Base-by-base conservation (phyloP, 306 rosid genomes). In the Begonia loranthoides region DNA sequence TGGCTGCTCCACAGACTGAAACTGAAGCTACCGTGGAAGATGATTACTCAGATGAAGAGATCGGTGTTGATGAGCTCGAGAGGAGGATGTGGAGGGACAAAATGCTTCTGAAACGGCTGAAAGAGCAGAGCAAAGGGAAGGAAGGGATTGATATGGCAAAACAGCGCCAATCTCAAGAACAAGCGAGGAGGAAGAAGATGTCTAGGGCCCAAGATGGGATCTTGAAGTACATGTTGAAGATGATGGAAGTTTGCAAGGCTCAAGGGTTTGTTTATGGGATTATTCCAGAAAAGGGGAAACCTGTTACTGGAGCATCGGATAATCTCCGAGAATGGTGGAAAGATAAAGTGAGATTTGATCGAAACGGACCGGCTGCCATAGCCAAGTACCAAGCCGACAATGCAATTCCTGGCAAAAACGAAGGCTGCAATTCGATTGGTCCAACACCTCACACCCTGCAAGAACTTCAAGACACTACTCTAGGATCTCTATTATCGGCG, bases 271-370 rank as follows among this genome's bases (percentile, higher is more conserved):
- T 87, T 8, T 87, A 87, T 40, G 96, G 96, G 14, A 87, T 87
- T 43, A 76, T 83, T 47, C 96, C 96, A 0, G 94, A 87, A 47
- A 87, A 87, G 50, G 96, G 96, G 9, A 87, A 87, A 52, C 94
- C 96, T 0, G 90, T 87, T 38, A 80, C 81, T 0, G 96, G 96
- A 1, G 82, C 94, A 7, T 83, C 94, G 0, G 96, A 87, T 69
- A 87, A 83, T 76, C 94, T 87, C 24, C 90, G 94, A 5, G 90
- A 72, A 45, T 87, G 96, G 96, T 87, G 96, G 96, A 87, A 87
- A 70, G 96, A 83, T 21, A 87, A 76, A 61, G 96, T 87, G 6
- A 59, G 96, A 60, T 87, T 87, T 28, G 96, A 80, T 57, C 78
- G 94, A 5, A 87, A 87, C 7, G 96, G 96, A 44, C 96, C 96